phyloP scores from a whole-genome alignment of 2,329 filamentous ascomycete genomes.

The Scedosporium apiospermum region DNA sequence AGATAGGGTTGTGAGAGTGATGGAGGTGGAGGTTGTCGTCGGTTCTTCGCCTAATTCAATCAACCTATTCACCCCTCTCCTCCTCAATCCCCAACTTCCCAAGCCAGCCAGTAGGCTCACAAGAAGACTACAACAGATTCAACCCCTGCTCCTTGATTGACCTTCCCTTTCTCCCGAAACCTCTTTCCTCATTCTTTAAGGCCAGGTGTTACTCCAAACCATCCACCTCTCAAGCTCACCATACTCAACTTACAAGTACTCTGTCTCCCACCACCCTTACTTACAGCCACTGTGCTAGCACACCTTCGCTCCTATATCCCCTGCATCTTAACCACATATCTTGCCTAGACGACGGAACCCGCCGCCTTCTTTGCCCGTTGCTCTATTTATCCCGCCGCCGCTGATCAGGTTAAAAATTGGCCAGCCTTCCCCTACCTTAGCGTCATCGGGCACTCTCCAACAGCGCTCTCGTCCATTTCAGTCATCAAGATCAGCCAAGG shows the following conservation, averaged over 20 bases:
- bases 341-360: neutral
- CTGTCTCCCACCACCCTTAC: neutral
- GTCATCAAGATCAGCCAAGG: neutral
- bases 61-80: conserved; percentile 6
- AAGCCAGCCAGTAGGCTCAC: conserved; percentile 6
- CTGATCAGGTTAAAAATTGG: neutral
- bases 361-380: neutral
- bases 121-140: conserved; percentile 1
- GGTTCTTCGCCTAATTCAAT: conserved; percentile 5
- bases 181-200: neutral
- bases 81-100: neutral
- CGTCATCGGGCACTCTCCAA: neutral
- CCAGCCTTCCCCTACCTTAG: neutral
- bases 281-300: conserved; percentile 3
- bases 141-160: conserved; percentile 5
- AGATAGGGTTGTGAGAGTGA: neutral
- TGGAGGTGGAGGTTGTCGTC: neutral
- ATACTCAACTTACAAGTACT: neutral
- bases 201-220: neutral
- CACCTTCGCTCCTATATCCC: conserved; percentile 3
- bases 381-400: conserved; percentile 1
- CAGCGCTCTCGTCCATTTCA: neutral
- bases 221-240: neutral
- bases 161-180: conserved; percentile 4
- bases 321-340: conserved; percentile 4